Conservation (phyloP, 148 eudicot genomes). For the Fagopyrum tataricum region DNA sequence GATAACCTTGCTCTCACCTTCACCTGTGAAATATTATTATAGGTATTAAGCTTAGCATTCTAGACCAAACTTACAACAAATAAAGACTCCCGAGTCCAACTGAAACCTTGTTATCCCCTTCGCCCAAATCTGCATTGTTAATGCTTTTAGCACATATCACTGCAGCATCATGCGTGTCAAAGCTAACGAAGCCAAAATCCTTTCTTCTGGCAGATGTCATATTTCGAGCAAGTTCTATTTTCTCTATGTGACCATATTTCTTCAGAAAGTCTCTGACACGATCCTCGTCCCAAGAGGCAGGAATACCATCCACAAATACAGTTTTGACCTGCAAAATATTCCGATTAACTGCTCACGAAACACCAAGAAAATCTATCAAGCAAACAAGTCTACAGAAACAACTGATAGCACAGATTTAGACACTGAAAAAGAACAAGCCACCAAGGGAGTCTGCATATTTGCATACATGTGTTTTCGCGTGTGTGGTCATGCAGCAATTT, state of each 20-base stretch:
- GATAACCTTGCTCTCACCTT: conserved; percentile 93
- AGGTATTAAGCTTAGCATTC: too few relatives aligned
- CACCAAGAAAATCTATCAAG: too few relatives aligned
- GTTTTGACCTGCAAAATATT: conserved; percentile 67
- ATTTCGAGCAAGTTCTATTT: conserved; percentile 95
- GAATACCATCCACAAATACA: conserved; percentile 87
- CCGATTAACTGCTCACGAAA: too few relatives aligned
- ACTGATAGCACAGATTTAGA: too few relatives aligned
- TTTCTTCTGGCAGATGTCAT: conserved; percentile 97
- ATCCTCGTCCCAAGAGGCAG: conserved; percentile 95
- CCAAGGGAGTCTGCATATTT: too few relatives aligned
- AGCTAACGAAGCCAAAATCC: conserved; percentile 93
- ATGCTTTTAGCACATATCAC: conserved; percentile 83
- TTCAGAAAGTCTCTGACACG: conserved; percentile 65
- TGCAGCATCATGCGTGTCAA: conserved; percentile 88
- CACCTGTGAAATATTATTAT: conserved; percentile 31
- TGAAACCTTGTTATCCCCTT: conserved; percentile 75
- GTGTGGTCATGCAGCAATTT: too few relatives aligned
- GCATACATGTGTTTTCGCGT: too few relatives aligned
- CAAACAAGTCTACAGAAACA: too few relatives aligned
- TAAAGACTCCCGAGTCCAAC: not conserved
- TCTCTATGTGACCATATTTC: conserved; percentile 67
- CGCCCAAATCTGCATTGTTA: conserved; percentile 89
- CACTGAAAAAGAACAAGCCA: too few relatives aligned
- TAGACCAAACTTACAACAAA: too few relatives aligned